Evolutionary conservation across 2,329 filamentous ascomycete species (phyloP), one percentile per base, ranked within the genome.

Genomic region (Myriosclerotinia scirpicola): DNA sequence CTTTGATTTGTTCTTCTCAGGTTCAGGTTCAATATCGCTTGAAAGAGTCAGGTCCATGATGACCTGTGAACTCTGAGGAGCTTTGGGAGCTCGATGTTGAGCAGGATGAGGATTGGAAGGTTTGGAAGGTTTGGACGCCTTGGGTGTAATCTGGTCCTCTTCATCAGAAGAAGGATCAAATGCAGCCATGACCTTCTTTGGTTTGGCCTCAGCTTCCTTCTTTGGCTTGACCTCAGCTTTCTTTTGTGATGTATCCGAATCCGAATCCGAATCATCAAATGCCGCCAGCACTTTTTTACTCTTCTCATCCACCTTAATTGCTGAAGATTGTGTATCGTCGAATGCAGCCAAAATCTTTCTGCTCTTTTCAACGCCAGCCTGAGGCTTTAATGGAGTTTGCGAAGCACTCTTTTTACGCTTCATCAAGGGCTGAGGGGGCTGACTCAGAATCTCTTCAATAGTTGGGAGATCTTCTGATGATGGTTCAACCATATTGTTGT

Each of bases 31-130:
- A 30, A 55, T 36, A 65, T 74, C 71, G 38, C 71, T 74, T 9
- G 69, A 71, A 22, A 70, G n/a, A 1, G 73, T 74, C 30, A 81
- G 69, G 60, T 79, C 77, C 64, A 65, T 60, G 5, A 80, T 62
- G 5, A 81, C 73, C 58, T 80, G 79, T 0, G 77, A 77, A 7
- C 78, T 78, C 2, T 40, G 78, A 65, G 38, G 68, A 17, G n/a
- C 17, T 11, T 55, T 55, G 22, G 42, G 17, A 30, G 20, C 22
- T 50, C 48, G 14, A 17, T 53, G 68, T 44, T 77, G 78, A n/a
- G 73, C 70, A 50, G 69, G 12, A 6, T 20, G 42, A 52, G 64
- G 48, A 15, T 48, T 56, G 15, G 26, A 38, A 60, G 46, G 22
- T n/a, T 48, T 56, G 15, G 26, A 38, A 60, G 46, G 22, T n/a